A percentile compares a stretch with the other conserved stretches of the same genome.
Conservation (phyloP, 2,329 filamentous ascomycete genomes). For the Pyrenophora seminiperda region DNA sequence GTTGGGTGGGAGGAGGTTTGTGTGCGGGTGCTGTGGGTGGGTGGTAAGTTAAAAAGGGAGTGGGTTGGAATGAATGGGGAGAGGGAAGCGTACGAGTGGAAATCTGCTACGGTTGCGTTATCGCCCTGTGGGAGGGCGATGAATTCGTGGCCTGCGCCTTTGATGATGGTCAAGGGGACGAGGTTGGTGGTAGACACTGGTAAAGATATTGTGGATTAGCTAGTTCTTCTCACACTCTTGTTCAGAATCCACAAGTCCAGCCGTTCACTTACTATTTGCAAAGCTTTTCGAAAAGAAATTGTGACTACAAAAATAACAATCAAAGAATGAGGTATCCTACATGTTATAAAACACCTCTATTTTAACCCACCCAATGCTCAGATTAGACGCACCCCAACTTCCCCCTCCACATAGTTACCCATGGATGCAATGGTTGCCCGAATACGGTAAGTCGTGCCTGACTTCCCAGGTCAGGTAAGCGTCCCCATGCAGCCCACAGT, state of each 20-base stretch:
- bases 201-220: too few relatives aligned
- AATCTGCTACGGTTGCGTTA: slow-evolving; percentile 28
- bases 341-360: not conserved
- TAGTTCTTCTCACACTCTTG: too few relatives aligned
- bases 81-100: slow-evolving; percentile 18
- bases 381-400: not conserved
- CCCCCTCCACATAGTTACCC: not conserved
- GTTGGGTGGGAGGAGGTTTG: slow-evolving; percentile 19
- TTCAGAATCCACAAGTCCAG: too few relatives aligned
- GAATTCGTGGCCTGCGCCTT: slow-evolving; percentile 28
- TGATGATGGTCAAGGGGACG: slow-evolving; percentile 29
- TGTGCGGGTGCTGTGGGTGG: slow-evolving; percentile 17
- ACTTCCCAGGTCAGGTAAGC: slow-evolving; percentile 17
- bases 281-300: too few relatives aligned
- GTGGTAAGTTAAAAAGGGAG: not conserved
- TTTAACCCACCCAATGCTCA: too few relatives aligned
- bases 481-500: too few relatives aligned
- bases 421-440: slow-evolving; percentile 17
- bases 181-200: slow-evolving; percentile 15
- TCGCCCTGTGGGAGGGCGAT: slow-evolving; percentile 24
- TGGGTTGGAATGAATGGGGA: not conserved
- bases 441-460: slow-evolving; percentile 22
- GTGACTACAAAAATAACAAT: too few relatives aligned
- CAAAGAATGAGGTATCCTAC: too few relatives aligned
- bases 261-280: not conserved